Percentiles rank a stretch among this genome's conserved stretches.
phyloP scores from a whole-genome alignment of 1,284 basidiomycete genomes.

The Grifola frondosa region DNA sequence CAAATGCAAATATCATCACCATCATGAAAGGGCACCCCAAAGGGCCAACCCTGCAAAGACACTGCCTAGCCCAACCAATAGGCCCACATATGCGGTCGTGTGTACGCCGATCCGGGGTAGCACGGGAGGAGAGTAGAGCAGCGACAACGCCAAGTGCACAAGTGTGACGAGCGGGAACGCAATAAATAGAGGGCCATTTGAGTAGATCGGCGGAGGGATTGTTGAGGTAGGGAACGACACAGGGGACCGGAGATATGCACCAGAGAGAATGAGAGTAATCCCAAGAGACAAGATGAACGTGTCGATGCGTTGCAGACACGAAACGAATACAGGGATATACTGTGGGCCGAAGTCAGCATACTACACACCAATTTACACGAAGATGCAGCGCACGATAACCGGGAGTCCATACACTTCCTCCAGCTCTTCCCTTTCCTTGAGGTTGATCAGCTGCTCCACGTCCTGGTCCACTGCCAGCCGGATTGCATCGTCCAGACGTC shows the following conservation, averaged over 20 bases:
- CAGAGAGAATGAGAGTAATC: slow-evolving; percentile 60
- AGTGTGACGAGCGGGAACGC: slow-evolving; percentile 49
- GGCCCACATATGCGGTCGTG: slow-evolving; percentile 63
- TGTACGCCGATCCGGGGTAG: slow-evolving; percentile 69
- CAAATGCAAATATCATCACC: neutral
- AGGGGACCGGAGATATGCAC: slow-evolving; percentile 54
- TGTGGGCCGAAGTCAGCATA: slow-evolving; percentile 26
- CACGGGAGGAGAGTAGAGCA: slow-evolving; percentile 60
- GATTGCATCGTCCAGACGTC: slow-evolving; percentile 28
- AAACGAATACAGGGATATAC: slow-evolving; percentile 74
- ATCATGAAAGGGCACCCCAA: slow-evolving; percentile 60
- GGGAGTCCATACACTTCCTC: slow-evolving; percentile 75
- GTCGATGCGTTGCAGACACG: slow-evolving; percentile 71
- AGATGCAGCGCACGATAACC: slow-evolving; percentile 52
- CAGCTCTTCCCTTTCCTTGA: slow-evolving; percentile 68
- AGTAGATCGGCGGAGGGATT: slow-evolving; percentile 17
- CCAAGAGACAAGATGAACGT: slow-evolving; percentile 68
- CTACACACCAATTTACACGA: neutral
- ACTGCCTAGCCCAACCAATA: slow-evolving; percentile 59
- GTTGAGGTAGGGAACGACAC: slow-evolving; percentile 22
- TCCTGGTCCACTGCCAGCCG: slow-evolving; percentile 53
- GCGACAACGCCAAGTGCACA: slow-evolving; percentile 50
- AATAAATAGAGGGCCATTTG: slow-evolving; percentile 39
- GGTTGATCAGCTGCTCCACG: slow-evolving; percentile 57
- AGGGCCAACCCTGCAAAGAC: slow-evolving; percentile 67